Conservation (phyloP, 2,329 filamentous ascomycete species). For the Piedraia hortae region DNA sequence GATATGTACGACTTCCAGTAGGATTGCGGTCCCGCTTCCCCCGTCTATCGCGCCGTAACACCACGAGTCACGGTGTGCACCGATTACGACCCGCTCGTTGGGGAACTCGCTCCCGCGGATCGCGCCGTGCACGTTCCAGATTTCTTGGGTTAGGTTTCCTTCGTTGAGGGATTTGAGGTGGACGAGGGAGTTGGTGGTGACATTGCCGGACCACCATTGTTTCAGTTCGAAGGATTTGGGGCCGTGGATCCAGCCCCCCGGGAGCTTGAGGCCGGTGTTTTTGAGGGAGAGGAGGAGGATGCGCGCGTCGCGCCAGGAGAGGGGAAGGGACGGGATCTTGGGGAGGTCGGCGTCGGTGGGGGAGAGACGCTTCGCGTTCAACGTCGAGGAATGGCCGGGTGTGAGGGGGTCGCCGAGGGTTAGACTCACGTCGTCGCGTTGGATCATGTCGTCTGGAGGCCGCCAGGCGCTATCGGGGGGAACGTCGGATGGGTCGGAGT, state of each 20-base stretch:
- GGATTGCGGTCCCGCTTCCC: conserved; percentile 65
- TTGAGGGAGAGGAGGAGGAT: conserved; percentile 47
- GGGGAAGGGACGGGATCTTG: conserved; percentile 66
- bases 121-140: conserved; percentile 74
- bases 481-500: conserved; percentile 69
- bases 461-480: conserved; percentile 54
- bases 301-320: conserved; percentile 75
- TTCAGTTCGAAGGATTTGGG: conserved; percentile 31
- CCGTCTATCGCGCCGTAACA: conserved; percentile 68
- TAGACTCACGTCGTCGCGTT: conserved; percentile 54
- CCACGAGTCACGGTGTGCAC: conserved; percentile 85
- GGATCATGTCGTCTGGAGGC: conserved; percentile 47
- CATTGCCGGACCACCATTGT: conserved; percentile 56
- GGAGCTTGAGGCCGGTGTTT: conserved; percentile 35
- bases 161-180: conserved; percentile 54
- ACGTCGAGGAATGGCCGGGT: conserved; percentile 54
- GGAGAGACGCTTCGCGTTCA: conserved; percentile 35
- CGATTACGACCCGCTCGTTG: conserved; percentile 63
- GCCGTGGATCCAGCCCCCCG: conserved; percentile 45
- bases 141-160: conserved; percentile 32
- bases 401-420: conserved; percentile 76
- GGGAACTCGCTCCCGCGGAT: conserved; percentile 64
- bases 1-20: conserved; percentile 67
- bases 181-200: conserved; percentile 32
- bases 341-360: conserved; percentile 45